Conservation (phyloP, 768 basidiomycete species). For the Trichaptum fuscoviolaceum region DNA sequence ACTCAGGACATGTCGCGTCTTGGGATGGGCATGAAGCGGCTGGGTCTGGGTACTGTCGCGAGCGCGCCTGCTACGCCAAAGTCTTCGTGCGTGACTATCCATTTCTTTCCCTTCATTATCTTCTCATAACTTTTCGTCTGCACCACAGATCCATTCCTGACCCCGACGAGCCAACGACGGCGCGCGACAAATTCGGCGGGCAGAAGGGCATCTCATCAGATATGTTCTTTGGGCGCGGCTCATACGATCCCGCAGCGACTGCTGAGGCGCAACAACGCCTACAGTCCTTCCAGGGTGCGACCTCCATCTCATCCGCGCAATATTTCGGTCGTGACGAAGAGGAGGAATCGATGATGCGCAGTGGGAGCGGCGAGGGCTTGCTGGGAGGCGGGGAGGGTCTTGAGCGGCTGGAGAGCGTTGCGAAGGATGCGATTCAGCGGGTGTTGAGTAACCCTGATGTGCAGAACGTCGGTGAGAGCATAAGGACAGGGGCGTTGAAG, state of each 20-base stretch:
- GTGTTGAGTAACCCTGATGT: conserved; percentile 84
- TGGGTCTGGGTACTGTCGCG: conserved; percentile 85
- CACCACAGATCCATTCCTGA: conserved; percentile 20
- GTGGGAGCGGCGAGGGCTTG: conserved; percentile 43
- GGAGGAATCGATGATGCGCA: conserved; percentile 39
- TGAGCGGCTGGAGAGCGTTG: conserved; percentile 55
- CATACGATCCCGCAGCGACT: conserved; percentile 70
- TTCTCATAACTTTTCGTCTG: conserved; percentile 1
- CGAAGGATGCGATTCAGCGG: conserved; percentile 68
- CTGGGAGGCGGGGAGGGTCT: conserved; percentile 39
- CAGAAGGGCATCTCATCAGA: conserved; percentile 98
- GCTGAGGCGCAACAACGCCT: conserved; percentile 80
- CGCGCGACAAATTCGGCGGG: conserved; percentile 83
- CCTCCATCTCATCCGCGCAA: conserved; percentile 89
- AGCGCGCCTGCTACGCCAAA: conserved; percentile 45
- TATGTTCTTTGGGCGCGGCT: conserved; percentile 90
- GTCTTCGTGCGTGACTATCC: conserved; percentile 27
- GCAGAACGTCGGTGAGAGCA: conserved; percentile 75
- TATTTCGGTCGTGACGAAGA: conserved; percentile 95
- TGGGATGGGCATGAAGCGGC: conserved; percentile 67
- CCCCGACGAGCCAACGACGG: conserved; percentile 64
- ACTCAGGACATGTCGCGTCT: conserved; percentile 49
- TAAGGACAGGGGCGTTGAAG: conserved; percentile 79
- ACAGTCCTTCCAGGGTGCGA: conserved; percentile 84
- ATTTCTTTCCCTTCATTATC: conserved; percentile 4